Evolutionary conservation across 441 rosid species (phyloP).

Genomic region (Croton laevigatus): DNA sequence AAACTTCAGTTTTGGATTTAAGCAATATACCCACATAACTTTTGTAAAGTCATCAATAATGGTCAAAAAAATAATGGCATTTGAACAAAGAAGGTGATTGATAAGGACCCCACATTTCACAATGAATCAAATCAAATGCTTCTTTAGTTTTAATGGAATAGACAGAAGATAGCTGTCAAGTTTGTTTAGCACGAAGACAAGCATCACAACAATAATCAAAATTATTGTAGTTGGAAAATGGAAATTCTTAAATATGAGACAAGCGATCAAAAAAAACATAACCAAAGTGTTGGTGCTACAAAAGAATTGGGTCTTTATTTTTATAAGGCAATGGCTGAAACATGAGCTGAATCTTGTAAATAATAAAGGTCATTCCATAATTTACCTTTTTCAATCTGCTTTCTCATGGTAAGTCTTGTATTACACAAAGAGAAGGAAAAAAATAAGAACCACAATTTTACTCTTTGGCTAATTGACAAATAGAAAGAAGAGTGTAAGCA

Average conservation of each 20-base stretch:
- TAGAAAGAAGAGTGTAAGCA: neutral
- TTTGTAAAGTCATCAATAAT: neutral
- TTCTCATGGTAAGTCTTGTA: neutral
- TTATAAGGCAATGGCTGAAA: neutral
- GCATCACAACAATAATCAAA: neutral
- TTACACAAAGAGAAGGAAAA: neutral
- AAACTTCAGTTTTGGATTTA: neutral
- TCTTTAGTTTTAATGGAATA: neutral
- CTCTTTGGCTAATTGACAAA: neutral
- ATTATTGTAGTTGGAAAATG: too few relatives aligned
- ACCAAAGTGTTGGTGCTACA: neutral
- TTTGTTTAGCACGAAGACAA: neutral
- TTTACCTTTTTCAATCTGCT: neutral
- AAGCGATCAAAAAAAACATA: too few relatives aligned
- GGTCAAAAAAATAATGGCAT: neutral
- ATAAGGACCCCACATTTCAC: neutral
- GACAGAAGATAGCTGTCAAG: neutral
- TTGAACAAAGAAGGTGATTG: neutral
- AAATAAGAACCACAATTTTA: neutral
- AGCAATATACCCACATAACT: neutral
- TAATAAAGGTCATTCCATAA: neutral
- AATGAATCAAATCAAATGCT: neutral
- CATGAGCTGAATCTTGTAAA: neutral
- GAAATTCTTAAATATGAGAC: neutral
- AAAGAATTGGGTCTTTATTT: neutral